Percentiles rank a stretch among this genome's conserved stretches.
These are phyloP conservation scores for Pyrenophora seminiperda DNA, from an alignment of 2,329 filamentous ascomycete species.

Conservation along the genomic window DNA sequence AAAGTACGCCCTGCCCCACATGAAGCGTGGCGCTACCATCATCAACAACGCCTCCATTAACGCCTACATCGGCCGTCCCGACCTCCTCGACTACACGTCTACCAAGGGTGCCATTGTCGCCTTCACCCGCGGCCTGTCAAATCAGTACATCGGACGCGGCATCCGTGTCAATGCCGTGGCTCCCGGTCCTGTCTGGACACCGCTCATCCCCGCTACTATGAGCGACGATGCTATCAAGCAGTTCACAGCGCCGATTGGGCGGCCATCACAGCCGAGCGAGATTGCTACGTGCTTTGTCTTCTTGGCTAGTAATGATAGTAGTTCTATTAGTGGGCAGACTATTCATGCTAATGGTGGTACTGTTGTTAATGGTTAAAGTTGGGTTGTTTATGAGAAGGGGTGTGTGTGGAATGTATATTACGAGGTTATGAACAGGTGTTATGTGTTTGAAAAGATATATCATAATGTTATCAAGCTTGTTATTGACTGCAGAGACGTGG, in stretches of 20 bases:
- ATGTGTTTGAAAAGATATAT: slow-evolving; percentile 2
- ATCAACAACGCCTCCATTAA: slow-evolving; percentile 89
- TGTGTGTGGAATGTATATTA: slow-evolving; percentile 1
- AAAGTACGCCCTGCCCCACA: slow-evolving; percentile 76
- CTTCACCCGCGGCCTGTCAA: slow-evolving; percentile 77
- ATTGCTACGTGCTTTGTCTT: slow-evolving; percentile 84
- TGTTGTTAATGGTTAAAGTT: slow-evolving; percentile 41
- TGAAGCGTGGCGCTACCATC: slow-evolving; percentile 74
- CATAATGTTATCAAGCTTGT: background rate
- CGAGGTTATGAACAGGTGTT: slow-evolving; percentile 5
- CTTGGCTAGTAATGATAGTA: slow-evolving; percentile 74
- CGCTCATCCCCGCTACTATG: slow-evolving; percentile 51
- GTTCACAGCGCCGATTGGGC: slow-evolving; percentile 75
- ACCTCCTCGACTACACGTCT: slow-evolving; percentile 81
- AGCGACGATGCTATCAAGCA: slow-evolving; percentile 67
- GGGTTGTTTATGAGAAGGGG: no score
- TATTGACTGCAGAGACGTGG: background rate
- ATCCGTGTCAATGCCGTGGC: slow-evolving; percentile 79
- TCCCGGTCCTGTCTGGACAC: slow-evolving; percentile 65
- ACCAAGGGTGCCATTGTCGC: slow-evolving; percentile 79
- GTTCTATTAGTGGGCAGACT: slow-evolving; percentile 74
- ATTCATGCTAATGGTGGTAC: slow-evolving; percentile 62
- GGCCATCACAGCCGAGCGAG: slow-evolving; percentile 79
- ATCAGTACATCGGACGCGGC: slow-evolving; percentile 72
- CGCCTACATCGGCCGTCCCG: slow-evolving; percentile 78